phyloP scores from a whole-genome alignment of 768 basidiomycete species.

The Boletus barrowsii region DNA sequence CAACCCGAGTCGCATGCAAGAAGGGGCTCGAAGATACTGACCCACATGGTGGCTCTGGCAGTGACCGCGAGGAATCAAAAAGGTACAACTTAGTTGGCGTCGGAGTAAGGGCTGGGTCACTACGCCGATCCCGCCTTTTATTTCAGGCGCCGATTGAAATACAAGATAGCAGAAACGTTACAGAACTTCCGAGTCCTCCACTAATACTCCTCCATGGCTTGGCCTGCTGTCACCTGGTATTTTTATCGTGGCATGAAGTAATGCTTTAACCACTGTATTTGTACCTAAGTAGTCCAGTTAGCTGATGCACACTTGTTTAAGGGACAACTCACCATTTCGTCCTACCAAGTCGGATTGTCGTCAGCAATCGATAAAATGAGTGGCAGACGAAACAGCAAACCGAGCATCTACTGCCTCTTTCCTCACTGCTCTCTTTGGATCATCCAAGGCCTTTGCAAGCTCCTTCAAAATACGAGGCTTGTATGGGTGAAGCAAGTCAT shows the following conservation, averaged over 20 bases:
- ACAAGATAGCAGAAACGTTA: no score
- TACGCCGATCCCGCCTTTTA: not conserved
- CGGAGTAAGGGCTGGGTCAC: not conserved
- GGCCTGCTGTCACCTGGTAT: no score
- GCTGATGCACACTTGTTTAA: not conserved
- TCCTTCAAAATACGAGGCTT: conserved; percentile 72
- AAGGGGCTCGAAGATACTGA: conserved; percentile 16
- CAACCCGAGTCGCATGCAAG: not conserved
- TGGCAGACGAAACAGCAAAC: conserved; percentile 24
- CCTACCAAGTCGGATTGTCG: conserved; percentile 9
- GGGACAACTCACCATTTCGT: conserved; percentile 25
- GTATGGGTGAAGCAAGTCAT: conserved; percentile 78
- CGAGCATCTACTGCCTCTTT: conserved; percentile 86
- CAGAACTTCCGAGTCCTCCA: no score
- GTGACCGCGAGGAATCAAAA: not conserved
- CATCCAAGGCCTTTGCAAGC: conserved; percentile 76
- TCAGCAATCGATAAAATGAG: not conserved
- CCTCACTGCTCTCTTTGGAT: conserved; percentile 81
- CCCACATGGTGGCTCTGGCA: conserved; percentile 27
- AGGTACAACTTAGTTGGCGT: no score
- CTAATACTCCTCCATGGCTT: not conserved
- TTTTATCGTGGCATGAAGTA: not conserved
- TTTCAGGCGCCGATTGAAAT: conserved; percentile 25
- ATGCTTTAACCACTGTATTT: conserved; percentile 24
- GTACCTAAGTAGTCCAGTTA: conserved; percentile 21